A percentile compares a stretch with the other conserved stretches of the same genome.
These are phyloP conservation scores for Diplodia intermedia DNA, from an alignment of 2,329 filamentous ascomycete genomes.

Conservation along the genomic window DNA sequence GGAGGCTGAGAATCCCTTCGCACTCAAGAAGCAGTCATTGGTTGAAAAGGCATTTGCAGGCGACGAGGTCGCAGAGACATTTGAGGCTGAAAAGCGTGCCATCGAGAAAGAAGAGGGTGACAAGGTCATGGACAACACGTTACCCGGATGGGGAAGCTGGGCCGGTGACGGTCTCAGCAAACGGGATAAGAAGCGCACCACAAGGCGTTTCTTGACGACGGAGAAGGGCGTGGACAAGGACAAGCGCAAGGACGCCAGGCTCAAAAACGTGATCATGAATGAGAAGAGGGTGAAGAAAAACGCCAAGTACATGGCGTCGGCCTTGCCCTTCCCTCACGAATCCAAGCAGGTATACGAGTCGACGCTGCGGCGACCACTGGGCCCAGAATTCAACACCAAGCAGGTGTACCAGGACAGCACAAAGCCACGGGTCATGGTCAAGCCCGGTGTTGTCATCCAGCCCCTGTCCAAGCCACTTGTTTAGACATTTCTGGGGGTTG, in stretches of 20 bases:
- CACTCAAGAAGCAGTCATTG: conserved; percentile 66
- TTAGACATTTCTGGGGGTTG: conserved; percentile 40
- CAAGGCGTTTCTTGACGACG: conserved; percentile 62
- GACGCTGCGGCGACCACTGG: conserved; percentile 82
- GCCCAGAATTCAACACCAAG: conserved; percentile 97
- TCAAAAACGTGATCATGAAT: conserved; percentile 87
- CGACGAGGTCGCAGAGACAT: conserved; percentile 79
- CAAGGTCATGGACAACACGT: conserved; percentile 79
- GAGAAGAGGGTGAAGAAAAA: conserved; percentile 94
- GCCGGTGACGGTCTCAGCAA: conserved; percentile 81
- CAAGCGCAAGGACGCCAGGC: conserved; percentile 80
- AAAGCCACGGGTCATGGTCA: conserved; percentile 87
- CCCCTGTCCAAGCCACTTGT: conserved; percentile 81
- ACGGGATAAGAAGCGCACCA: conserved; percentile 63
- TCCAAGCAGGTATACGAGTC: conserved; percentile 88
- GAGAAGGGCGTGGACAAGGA: conserved; percentile 75
- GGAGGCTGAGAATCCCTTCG: conserved; percentile 48
- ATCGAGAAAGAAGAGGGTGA: conserved; percentile 79
- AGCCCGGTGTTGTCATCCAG: conserved; percentile 84
- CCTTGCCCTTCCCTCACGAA: conserved; percentile 90
- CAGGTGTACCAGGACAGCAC: conserved; percentile 87
- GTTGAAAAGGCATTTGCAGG: conserved; percentile 87
- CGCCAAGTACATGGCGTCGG: conserved; percentile 81
- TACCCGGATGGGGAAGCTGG: conserved; percentile 96
- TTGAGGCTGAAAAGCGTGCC: conserved; percentile 78